Evolutionary conservation across 805 yeast genomes (phyloP).

Genomic region (Candida endomychidarum): DNA sequence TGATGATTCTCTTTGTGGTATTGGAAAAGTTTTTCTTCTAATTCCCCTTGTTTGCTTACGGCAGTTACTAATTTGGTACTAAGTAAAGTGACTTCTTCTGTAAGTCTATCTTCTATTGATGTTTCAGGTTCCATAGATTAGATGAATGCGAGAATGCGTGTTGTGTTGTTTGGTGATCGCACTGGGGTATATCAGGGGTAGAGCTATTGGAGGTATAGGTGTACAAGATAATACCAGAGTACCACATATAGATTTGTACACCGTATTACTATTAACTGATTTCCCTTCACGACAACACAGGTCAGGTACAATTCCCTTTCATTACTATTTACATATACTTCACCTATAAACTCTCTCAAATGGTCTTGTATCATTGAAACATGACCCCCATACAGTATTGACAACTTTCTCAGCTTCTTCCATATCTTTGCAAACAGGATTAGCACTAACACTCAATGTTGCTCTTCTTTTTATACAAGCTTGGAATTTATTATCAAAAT

Average conservation of each 20-base stretch:
- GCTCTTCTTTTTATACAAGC: slow-evolving; percentile 90
- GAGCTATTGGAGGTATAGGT: too few relatives aligned
- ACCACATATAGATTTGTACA: too few relatives aligned
- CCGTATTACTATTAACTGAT: too few relatives aligned
- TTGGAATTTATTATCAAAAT: slow-evolving; percentile 81
- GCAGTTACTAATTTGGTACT: slow-evolving; percentile 63
- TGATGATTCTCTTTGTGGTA: slow-evolving; percentile 37
- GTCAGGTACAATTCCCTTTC: neutral
- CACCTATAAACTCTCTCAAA: slow-evolving; percentile 86
- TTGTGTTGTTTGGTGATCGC: too few relatives aligned
- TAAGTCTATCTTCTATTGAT: slow-evolving; percentile 34
- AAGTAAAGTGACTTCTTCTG: slow-evolving; percentile 54
- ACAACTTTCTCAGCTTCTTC: slow-evolving; percentile 79
- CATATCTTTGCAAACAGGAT: slow-evolving; percentile 74
- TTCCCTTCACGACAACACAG: too few relatives aligned
- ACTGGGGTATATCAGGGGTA: too few relatives aligned
- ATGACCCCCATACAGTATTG: slow-evolving; percentile 85
- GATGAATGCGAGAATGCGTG: neutral
- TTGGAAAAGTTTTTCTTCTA: slow-evolving; percentile 49
- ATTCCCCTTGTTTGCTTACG: slow-evolving; percentile 53
- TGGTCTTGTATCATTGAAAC: slow-evolving; percentile 94
- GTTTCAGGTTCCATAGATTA: neutral
- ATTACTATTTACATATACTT: slow-evolving; percentile 3
- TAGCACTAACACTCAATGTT: slow-evolving; percentile 74
- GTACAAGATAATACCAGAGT: too few relatives aligned